These are phyloP conservation scores for Solanum tarijense DNA, from an alignment of 257 asterid species.

Conservation along the genomic window DNA sequence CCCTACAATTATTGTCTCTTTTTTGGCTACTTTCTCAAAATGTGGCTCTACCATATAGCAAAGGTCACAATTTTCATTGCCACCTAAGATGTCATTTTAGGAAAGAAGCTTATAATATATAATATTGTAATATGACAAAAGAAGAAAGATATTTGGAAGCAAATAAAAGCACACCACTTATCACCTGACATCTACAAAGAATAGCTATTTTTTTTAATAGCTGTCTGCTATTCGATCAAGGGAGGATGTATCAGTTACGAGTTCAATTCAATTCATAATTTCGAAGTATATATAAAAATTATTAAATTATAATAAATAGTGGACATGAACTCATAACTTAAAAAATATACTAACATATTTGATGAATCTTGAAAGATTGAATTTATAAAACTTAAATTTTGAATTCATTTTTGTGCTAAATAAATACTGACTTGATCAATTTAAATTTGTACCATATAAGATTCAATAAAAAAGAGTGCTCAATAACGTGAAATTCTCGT, in stretches of 20 bases:
- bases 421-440: not conserved
- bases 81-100: not conserved
- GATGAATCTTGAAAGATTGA: too few relatives aligned
- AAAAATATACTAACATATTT: not conserved
- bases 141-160: not conserved
- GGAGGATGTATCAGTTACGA: not conserved
- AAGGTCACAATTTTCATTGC: not conserved
- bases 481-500: not conserved
- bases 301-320: too few relatives aligned
- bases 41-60: not conserved
- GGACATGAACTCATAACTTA: fast-evolving
- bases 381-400: too few relatives aligned
- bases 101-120: not conserved
- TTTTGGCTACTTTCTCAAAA: not conserved
- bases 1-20: not conserved
- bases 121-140: not conserved
- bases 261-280: too few relatives aligned
- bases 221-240: not conserved
- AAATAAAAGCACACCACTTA: not conserved
- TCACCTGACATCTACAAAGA: not conserved
- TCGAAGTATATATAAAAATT: fast-evolving
- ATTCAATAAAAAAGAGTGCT: not conserved
- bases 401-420: too few relatives aligned
- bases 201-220: not conserved
- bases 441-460: not conserved